Conservation (phyloP, 164 flowering plant species). For the Tetrastigma voinierianum region DNA sequence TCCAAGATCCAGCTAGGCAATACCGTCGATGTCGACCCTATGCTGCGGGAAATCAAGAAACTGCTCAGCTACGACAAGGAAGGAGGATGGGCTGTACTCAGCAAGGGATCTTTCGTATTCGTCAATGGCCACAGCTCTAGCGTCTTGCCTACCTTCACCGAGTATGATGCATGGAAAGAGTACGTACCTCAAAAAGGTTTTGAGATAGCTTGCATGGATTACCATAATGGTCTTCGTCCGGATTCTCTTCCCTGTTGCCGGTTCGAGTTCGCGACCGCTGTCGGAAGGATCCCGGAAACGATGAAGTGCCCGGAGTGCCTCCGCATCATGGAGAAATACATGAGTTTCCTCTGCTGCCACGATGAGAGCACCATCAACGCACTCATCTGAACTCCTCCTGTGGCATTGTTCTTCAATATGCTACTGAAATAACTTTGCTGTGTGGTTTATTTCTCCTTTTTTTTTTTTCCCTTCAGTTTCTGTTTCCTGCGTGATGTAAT, state of each 20-base stretch:
- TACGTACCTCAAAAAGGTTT: constrained; percentile 13
- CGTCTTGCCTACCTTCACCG: constrained; percentile 14
- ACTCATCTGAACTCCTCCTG: background rate
- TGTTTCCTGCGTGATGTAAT: too few relatives aligned
- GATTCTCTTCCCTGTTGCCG: constrained; percentile 29
- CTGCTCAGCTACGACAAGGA: constrained; percentile 34
- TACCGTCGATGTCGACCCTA: constrained; percentile 23
- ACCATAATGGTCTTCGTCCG: constrained; percentile 21
- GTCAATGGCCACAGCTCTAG: constrained; percentile 22
- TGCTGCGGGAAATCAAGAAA: constrained; percentile 29
- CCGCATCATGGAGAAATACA: constrained; percentile 34
- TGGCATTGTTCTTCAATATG: too few relatives aligned
- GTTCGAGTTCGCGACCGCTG: constrained; percentile 29
- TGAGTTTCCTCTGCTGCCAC: constrained; percentile 43
- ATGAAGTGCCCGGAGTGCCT: constrained; percentile 42
- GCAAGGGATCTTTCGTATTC: constrained; percentile 23
- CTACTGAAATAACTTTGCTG: too few relatives aligned
- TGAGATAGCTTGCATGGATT: constrained; percentile 10
- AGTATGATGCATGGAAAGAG: constrained; percentile 29
- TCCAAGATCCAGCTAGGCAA: constrained; percentile 34
- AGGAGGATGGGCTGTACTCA: constrained; percentile 32
- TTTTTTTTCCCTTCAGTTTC: too few relatives aligned
- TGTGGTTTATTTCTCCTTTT: too few relatives aligned
- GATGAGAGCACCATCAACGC: constrained; percentile 13
- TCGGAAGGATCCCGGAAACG: constrained; percentile 24